A percentile compares a stretch with the other conserved stretches of the same genome.
Conservation (phyloP, 129 eudicot genomes). For the Erigeron canadensis region DNA sequence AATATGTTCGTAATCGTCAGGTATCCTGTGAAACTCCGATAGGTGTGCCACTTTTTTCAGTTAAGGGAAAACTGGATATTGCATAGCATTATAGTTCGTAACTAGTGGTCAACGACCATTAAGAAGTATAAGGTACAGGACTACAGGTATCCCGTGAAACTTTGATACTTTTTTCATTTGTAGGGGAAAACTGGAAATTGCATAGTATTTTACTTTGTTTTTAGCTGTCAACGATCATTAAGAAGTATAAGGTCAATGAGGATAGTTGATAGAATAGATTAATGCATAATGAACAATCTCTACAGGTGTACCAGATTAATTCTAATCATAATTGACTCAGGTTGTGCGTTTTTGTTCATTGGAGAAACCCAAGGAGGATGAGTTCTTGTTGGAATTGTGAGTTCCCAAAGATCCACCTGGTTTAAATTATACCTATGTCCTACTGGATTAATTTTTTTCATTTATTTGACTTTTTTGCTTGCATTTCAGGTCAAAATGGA, state of each 20-base stretch:
- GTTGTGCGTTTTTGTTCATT: conserved; percentile 75
- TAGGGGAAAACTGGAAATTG: too few species aligned
- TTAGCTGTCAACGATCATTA: too few species aligned
- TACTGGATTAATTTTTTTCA: neutral
- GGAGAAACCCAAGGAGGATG: conserved; percentile 89
- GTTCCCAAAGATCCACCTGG: conserved; percentile 20
- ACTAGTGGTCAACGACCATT: neutral
- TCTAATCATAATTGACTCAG: conserved; percentile 27
- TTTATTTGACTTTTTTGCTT: conserved; percentile 1
- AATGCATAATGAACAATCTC: neutral
- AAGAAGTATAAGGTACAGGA: neutral
- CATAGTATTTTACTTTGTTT: too few species aligned
- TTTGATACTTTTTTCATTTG: too few species aligned
- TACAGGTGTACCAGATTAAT: neutral
- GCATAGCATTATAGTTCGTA: neutral
- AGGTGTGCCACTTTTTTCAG: conserved; percentile 1
- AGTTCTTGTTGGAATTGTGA: conserved; percentile 70
- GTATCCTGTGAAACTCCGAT: conserved; percentile 32
- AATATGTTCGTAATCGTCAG: conserved; percentile 90
- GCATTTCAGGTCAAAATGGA: conserved; percentile 60
- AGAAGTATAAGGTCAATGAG: neutral
- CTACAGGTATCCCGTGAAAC: neutral
- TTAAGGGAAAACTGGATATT: neutral
- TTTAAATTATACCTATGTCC: too few species aligned
- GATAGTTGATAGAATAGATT: neutral